Evolutionary conservation across 2,329 filamentous ascomycete genomes (phyloP), one percentile per base, ranked within the genome.

Genomic region (Aspergillus sojae): DNA sequence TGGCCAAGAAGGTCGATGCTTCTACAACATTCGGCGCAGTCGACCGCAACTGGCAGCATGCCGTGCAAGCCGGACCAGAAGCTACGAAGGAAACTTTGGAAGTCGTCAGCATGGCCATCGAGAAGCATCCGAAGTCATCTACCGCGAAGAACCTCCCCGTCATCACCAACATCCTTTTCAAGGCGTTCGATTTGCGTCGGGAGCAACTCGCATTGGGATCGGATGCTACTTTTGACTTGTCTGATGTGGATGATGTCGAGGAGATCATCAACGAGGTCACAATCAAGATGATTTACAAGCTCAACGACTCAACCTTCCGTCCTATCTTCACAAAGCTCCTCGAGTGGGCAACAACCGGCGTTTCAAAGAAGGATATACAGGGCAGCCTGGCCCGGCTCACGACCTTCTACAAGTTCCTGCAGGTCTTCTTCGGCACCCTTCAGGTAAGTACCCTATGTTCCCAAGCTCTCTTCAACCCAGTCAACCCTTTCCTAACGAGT

Each of bases 231-330:
- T 80, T 85, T 58, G 82, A 87, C 26, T 75, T 79, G 30, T 75
- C 76, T 11, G 82, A 85, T 64, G 80, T 83, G 36, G 80, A 85
- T 1, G 76, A 82, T 48, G 82, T 93, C 14, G 92, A 96, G 74
- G 80, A 81, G 2, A 81, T 83, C 12, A 73, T 92, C 68, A 90
- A 92, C 74, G 86, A 90, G 11, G 88, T 91, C 14, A 87, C 89
- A 0, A 86, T 99, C 63, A 91, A 93, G 78, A 95, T 97, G 89
- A 91, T 97, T 60, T 93, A 96, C 82, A 98, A 98, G 83, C 86
- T 99, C 65, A 98, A 97, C 79, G 95, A 99, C 75, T 89, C 91
- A 0, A 88, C 91, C 0, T 99, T 99, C 87, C 86, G 94, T 14
- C 96, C 95, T 0, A 88, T 99, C 66, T 99, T 98, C 81, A 85